Evolutionary conservation across 352 stramenopile species (phyloP), one percentile per base, ranked within the genome.

Genomic region (Phytophthora multivora): DNA sequence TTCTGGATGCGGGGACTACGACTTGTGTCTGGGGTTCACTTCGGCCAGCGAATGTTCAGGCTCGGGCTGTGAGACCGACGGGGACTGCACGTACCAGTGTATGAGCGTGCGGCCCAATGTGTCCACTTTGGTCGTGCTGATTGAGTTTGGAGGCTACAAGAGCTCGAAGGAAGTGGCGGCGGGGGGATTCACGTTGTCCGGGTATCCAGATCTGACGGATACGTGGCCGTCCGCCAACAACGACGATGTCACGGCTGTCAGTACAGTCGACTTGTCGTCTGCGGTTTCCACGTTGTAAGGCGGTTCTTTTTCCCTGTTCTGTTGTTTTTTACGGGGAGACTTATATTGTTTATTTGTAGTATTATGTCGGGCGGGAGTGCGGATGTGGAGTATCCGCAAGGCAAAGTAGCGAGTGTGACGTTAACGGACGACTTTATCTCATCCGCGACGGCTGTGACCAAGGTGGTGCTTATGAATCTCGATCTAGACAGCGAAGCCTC

Each of bases 111-210:
- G 45, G 3, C 19, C 39, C n/a, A 61, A 66, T n/a, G 13, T 58
- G 2, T 51, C 63, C 1, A 66, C 46, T 0, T 36, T 75, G 25
- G 41, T 68, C 11, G 54, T 79, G 15, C n/a, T 75, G 23, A 51
- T 78, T 38, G 48, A 57, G 4, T 78, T 78, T 25, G 70, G 66
- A 7, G 59, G 59, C 13, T 75, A 58, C 48, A 62, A 67, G 66
- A 78, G 66, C 38, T 61, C 54, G 21, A 56, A 73, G 11, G 65
- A 75, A 35, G 38, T 69, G 19, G 70, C 66, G 3, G 52, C 43
- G 13, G 56, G 57, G 46, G 51, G 57, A 16, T 62, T 48, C 35
- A 62, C 41, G 5, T 42, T 69, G 35, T 39, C 42, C 13, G 46
- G 30, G 9, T 65, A 68, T 30, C 15, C 40, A 8, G 65, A 72